Evolutionary conservation across 495 filamentous ascomycete genomes (phyloP).

Genomic region (Talaromyces thailandensis): DNA sequence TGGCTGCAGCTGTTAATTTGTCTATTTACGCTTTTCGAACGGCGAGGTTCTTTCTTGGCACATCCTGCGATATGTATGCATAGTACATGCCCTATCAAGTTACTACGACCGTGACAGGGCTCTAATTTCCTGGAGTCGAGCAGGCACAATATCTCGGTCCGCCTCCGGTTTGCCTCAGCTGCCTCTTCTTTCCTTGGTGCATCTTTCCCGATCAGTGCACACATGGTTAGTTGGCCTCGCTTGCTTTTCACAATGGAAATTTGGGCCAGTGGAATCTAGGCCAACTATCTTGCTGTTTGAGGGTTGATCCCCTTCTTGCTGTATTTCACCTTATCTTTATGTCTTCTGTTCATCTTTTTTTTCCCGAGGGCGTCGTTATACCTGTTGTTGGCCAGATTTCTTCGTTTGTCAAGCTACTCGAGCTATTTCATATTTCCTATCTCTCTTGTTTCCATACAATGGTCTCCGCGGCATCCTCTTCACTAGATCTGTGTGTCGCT

Average conservation of each 20-base stretch:
- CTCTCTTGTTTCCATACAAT: not conserved
- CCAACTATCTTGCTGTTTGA: not conserved
- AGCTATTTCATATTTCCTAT: conserved; percentile 2
- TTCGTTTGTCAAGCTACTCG: conserved; percentile 6
- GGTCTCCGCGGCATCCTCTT: not conserved
- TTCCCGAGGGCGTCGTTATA: conserved; percentile 5
- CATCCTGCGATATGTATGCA: not conserved
- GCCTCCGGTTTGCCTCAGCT: not conserved
- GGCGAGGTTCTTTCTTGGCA: not conserved
- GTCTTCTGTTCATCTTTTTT: not conserved
- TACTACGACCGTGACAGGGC: not conserved
- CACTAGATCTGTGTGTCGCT: not conserved
- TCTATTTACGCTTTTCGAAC: not conserved
- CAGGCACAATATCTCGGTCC: not conserved
- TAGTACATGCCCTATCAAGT: not conserved
- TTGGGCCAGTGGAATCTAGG: not conserved
- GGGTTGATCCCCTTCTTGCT: not conserved
- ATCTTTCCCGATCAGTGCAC: not conserved
- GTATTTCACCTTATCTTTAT: conserved; percentile 6
- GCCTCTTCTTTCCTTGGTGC: not conserved
- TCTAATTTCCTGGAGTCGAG: not conserved
- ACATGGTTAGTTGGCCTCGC: not conserved
- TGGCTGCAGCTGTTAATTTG: conserved; percentile 63
- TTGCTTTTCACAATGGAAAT: not conserved
- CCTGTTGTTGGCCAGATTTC: conserved; percentile 4